phyloP scores from a whole-genome alignment of 2,329 filamentous ascomycete genomes.

The Paraphoma chrysanthemicola region DNA sequence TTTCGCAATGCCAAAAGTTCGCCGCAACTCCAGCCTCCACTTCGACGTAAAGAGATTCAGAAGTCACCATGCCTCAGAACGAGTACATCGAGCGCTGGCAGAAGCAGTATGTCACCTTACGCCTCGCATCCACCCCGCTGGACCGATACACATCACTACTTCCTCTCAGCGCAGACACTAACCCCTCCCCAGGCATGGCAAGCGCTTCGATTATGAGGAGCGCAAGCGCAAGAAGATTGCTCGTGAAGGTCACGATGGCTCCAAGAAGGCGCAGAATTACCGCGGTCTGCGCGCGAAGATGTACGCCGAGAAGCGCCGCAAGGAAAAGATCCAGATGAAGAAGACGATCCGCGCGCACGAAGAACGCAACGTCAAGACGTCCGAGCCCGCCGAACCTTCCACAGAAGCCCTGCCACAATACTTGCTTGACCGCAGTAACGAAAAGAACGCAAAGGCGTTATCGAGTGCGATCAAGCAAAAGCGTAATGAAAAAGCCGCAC shows the following conservation, averaged over 20 bases:
- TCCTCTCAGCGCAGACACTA: conserved; percentile 8
- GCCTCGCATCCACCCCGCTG: conserved; percentile 15
- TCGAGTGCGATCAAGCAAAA: conserved; percentile 94
- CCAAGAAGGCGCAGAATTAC: conserved; percentile 90
- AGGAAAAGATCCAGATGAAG: conserved; percentile 74
- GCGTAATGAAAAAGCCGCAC: conserved; percentile 84
- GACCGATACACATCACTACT: not conserved
- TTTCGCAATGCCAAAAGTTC: conserved; percentile 30
- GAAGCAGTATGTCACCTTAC: conserved; percentile 59
- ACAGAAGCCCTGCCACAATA: conserved; percentile 88
- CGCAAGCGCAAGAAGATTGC: conserved; percentile 84
- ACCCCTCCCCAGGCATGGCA: conserved; percentile 34
- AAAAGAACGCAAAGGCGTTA: conserved; percentile 75
- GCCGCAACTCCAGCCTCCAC: conserved; percentile 15
- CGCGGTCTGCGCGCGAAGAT: conserved; percentile 91
- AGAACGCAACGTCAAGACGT: conserved; percentile 91
- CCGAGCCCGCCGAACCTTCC: conserved; percentile 77
- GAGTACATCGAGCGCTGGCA: conserved; percentile 78
- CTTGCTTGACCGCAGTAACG: conserved; percentile 82
- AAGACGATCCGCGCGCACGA: conserved; percentile 81
- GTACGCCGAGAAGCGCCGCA: conserved; percentile 89
- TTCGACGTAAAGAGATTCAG: conserved; percentile 10
- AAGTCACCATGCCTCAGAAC: conserved; percentile 73
- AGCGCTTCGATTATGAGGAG: conserved; percentile 82
- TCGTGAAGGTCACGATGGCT: conserved; percentile 86